Evolutionary conservation across 1,284 basidiomycete species (phyloP).

Genomic region (Leccinum brunneo-olivaceum): DNA sequence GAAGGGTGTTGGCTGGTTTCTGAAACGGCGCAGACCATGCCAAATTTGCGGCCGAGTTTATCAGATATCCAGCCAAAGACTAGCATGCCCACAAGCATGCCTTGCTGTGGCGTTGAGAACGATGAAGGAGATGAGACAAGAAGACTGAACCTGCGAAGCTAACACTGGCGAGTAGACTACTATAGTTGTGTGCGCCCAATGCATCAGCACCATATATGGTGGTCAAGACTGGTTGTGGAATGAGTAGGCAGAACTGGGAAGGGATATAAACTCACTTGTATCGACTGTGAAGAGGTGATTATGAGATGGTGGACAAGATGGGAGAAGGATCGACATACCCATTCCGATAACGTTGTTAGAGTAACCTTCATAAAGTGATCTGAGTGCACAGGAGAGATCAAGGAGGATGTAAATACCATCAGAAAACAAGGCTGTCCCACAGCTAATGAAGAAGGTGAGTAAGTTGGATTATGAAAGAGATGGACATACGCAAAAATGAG

Average conservation of each 20-base stretch:
- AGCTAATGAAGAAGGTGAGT: constrained; percentile 37
- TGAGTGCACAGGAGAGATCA: constrained; percentile 1
- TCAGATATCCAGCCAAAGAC: constrained; percentile 76
- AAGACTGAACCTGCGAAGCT: constrained; percentile 59
- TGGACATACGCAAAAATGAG: constrained; percentile 70
- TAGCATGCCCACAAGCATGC: constrained; percentile 77
- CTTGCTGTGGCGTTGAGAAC: constrained; percentile 9
- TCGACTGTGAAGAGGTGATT: constrained; percentile 29
- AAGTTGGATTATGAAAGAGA: too few relatives aligned
- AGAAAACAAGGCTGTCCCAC: constrained; percentile 81
- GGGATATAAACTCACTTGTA: constrained; percentile 48
- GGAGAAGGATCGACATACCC: constrained; percentile 39
- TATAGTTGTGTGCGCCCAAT: constrained; percentile 47
- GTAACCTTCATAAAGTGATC: constrained; percentile 47
- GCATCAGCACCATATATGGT: constrained; percentile 55
- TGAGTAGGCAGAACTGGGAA: neutral
- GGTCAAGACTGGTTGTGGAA: constrained; percentile 45
- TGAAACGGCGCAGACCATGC: constrained; percentile 54
- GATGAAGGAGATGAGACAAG: neutral
- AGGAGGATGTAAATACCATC: constrained; percentile 50
- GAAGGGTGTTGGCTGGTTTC: neutral
- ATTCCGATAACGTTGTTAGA: constrained; percentile 73
- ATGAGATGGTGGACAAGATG: constrained; percentile 4
- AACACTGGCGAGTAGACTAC: constrained; percentile 58
- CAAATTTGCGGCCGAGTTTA: constrained; percentile 81